Evolutionary conservation across 73 alveolate genomes (phyloP), one percentile per base, ranked within the genome.

Genomic region (Paramecium octaurelia): DNA sequence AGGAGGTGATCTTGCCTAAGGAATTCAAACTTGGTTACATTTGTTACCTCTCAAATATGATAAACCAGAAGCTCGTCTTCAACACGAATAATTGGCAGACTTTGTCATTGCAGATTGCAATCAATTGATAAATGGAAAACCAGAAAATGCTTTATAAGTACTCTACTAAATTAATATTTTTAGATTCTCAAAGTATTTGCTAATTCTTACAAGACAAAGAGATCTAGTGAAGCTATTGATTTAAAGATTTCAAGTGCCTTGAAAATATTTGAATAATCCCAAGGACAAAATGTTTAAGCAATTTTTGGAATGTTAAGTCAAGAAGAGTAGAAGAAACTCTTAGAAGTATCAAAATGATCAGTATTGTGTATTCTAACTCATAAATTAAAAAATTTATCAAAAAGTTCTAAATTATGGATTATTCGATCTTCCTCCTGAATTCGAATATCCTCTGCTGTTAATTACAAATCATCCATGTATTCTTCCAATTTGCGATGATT

Each of bases 1-100:
- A 9, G 93, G 93, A 40, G 36, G 46, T 69, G 80, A 76, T 20
- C 29, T 71, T 5, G 43, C 43, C 29, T 70, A 84, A 50, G 93
- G 90, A 42, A 16, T 95, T 43, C 54, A 85, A 68, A 92, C 76
- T 60, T 95, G 96, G 97, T 80, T 93, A 31, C 64, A 69, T 42
- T 36, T 29, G n/a, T 69, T 95, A 77, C 98, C 98, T 9, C 89
- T 95, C 35, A 95, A 95, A 69, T 70, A n/a, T 35, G 98, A 95
- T 60, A 92, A 94, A 88, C 95, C 86, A 16, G 98, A 95, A 59
- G 96, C 95, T 38, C 92, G 86, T 59, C 42, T 85, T 20, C 59
- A 92, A 95, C 95, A 93, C 70, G 92, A 95, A 68, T 84, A 91
- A 18, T 92, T 93, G 27, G 95, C 96, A 5, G 98, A 95, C 21